Percentiles rank a stretch among this genome's conserved stretches.
Conservation (phyloP, 2,329 filamentous ascomycete genomes). For the Xylaria sp. region DNA sequence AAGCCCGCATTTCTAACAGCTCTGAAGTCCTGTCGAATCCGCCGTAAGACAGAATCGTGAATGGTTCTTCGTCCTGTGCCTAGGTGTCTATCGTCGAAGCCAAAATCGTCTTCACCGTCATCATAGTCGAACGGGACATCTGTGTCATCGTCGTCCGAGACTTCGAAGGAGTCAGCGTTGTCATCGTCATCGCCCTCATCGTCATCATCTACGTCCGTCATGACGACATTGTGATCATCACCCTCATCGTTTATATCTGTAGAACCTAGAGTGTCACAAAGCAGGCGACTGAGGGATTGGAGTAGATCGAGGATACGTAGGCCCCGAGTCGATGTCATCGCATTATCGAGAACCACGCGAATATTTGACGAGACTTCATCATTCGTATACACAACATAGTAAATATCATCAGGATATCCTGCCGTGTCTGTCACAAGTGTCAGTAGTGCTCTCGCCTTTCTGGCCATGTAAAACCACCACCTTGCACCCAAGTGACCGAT, state of each 20-base stretch:
- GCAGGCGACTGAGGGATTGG: conserved; percentile 46
- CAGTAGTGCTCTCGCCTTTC: conserved; percentile 8
- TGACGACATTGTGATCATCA: conserved; percentile 33
- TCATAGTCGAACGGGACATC: conserved; percentile 44
- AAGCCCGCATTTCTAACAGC: conserved; percentile 73
- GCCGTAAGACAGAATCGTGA: conserved; percentile 37
- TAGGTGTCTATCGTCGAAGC: conserved; percentile 46
- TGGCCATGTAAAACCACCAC: neutral
- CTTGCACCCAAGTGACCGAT: neutral
- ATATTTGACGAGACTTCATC: conserved; percentile 40
- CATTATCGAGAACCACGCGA: conserved; percentile 41
- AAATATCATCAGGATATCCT: conserved; percentile 42
- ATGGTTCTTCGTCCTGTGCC: neutral
- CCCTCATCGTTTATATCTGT: conserved; percentile 44
- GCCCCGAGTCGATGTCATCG: conserved; percentile 38
- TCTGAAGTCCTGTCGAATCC: conserved; percentile 71
- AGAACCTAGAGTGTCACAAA: conserved; percentile 42
- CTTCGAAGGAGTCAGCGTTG: conserved; percentile 38
- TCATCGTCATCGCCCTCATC: neutral
- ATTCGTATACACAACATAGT: conserved; percentile 45
- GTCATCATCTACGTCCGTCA: conserved; percentile 6
- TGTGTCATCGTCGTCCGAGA: conserved; percentile 40
- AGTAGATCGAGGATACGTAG: conserved; percentile 43
- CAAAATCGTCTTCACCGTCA: conserved; percentile 49
- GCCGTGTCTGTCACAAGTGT: conserved; percentile 32